Percentiles rank a stretch among this genome's conserved stretches.
Conservation (phyloP, 192 early-diverging fungal species). For the Dimargaris cristalligena region DNA sequence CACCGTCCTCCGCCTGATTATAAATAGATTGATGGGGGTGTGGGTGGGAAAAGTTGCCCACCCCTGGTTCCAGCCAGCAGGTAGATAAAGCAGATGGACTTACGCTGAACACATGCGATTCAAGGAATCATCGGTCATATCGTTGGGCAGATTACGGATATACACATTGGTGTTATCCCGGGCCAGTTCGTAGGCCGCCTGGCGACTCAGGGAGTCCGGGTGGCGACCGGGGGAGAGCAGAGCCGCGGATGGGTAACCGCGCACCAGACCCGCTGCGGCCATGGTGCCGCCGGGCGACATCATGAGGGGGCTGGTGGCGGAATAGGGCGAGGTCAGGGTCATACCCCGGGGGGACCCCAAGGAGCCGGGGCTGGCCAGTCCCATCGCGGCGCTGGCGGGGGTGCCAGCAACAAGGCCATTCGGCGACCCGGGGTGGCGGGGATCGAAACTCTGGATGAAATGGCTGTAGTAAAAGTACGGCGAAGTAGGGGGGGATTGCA, state of each 20-base stretch:
- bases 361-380: background rate
- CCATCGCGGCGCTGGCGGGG: background rate
- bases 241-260: background rate
- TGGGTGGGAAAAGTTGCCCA: too few relatives aligned
- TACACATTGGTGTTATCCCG: constrained; percentile 54
- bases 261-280: too few relatives aligned
- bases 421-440: background rate
- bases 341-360: background rate
- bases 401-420: background rate
- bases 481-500: constrained; percentile 10
- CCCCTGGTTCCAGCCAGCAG: too few relatives aligned
- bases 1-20: too few relatives aligned
- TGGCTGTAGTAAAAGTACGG: constrained; percentile 11
- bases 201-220: background rate
- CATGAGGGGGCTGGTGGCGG: background rate
- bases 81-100: too few relatives aligned
- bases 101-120: constrained; percentile 41
- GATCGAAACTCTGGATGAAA: constrained; percentile 2
- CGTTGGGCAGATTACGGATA: constrained; percentile 51
- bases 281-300: background rate
- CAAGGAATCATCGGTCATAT: constrained; percentile 50
- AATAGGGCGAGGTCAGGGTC: background rate
- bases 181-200: background rate
- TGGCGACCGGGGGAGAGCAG: background rate
- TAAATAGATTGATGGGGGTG: too few relatives aligned